These are phyloP conservation scores for Cercospora beticola DNA, from an alignment of 2,329 filamentous ascomycete genomes.

Conservation along the genomic window DNA sequence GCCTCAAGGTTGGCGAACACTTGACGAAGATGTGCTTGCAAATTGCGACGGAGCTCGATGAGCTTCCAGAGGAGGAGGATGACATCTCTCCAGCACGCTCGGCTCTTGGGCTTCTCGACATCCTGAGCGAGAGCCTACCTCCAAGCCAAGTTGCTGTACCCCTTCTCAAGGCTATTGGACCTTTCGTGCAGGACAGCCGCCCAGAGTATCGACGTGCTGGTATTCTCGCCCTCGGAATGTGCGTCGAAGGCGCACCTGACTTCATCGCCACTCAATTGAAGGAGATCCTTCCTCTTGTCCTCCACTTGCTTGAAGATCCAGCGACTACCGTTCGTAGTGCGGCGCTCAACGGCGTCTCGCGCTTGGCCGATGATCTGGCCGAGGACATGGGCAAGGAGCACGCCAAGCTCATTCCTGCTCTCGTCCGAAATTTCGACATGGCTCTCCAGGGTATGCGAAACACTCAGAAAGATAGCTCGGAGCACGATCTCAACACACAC, in stretches of 20 bases:
- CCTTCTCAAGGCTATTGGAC: constrained; percentile 79
- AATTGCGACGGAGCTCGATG: constrained; percentile 85
- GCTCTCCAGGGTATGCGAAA: constrained; percentile 65
- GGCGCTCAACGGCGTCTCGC: constrained; percentile 80
- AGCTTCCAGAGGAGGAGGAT: constrained; percentile 70
- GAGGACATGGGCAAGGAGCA: constrained; percentile 88
- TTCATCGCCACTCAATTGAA: constrained; percentile 93
- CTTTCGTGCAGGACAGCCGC: constrained; percentile 72
- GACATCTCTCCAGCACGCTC: constrained; percentile 82
- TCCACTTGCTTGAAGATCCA: constrained; percentile 80
- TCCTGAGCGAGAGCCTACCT: constrained; percentile 82
- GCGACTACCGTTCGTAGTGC: constrained; percentile 82
- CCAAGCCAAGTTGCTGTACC: constrained; percentile 93
- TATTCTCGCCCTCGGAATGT: constrained; percentile 88
- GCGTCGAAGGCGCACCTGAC: constrained; percentile 93
- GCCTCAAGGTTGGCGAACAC: constrained; percentile 79
- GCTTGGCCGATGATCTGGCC: constrained; percentile 87
- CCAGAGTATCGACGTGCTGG: constrained; percentile 83
- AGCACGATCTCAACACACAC: constrained; percentile 72
- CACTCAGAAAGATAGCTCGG: constrained; percentile 44
- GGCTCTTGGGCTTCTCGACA: constrained; percentile 83
- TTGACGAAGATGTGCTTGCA: constrained; percentile 85
- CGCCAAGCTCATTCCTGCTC: constrained; percentile 74
- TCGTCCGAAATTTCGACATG: constrained; percentile 85
- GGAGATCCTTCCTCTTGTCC: constrained; percentile 78